Evolutionary conservation across 2,329 filamentous ascomycete species (phyloP), one percentile per base, ranked within the genome.

Genomic region (Drechslerella dactyloides): DNA sequence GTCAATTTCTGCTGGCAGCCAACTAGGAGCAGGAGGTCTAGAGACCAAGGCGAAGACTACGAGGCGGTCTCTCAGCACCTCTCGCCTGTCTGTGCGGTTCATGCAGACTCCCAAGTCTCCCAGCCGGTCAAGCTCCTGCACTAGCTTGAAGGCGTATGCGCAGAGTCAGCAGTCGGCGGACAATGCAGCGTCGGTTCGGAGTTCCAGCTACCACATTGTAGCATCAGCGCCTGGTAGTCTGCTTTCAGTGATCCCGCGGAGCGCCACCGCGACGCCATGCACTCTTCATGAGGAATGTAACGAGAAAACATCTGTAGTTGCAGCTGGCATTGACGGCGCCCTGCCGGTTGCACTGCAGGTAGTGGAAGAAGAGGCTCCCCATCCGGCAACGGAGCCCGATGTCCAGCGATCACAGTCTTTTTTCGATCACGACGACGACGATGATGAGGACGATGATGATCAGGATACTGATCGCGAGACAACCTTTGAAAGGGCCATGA

Each of bases 361-460:
- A 19, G 62, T 70, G n/a, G 19, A 55, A n/a, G 65, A 70, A 52
- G 65, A 70, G 48, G 53, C 53, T 4, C 17, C 52, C 4, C 59
- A 27, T 21, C 51, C 65, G 4, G 42, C 58, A 5, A 21, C 62
- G 35, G 63, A 51, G 24, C 58, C 58, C 2, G 65, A 70, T 40
- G 24, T n/a, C 17, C 33, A 58, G 19, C 27, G 59, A 10, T 62
- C 65, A 23, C 42, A 48, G 44, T 70, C 65, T n/a, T 70, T 50
- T 27, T 70, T 70, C 27, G 65, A 70, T 23, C 58, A 70, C 21
- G 51, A 62, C 13, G 52, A 70, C 24, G 65, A 70, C n/a, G 51
- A 33, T 0, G 59, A 63, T 6, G 58, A 64, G 7, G 24, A 37
- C 0, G 58, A 70, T 17, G 65, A 70, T 11, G 51, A 33, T 1